Evolutionary conservation across 768 basidiomycete genomes (phyloP).

Genomic region (Trametes maxima): DNA sequence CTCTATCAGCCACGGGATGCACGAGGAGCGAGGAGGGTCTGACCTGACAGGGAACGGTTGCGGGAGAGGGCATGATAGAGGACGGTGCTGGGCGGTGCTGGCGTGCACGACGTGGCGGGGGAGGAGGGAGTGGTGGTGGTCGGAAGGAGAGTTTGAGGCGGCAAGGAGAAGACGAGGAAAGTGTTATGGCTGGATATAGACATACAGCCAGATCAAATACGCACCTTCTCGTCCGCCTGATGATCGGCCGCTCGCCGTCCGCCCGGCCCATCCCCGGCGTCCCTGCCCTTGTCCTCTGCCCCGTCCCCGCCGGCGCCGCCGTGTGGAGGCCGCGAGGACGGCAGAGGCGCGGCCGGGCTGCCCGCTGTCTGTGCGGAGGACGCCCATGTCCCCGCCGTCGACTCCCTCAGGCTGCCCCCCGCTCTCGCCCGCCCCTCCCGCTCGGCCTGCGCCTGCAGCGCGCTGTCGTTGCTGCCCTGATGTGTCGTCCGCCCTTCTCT

Average conservation of each 20-base stretch:
- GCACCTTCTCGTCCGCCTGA: constrained; percentile 5
- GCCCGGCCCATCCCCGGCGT: constrained; percentile 1
- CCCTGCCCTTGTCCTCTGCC: neutral
- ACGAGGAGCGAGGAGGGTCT: constrained; percentile 5
- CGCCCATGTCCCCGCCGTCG: constrained; percentile 1
- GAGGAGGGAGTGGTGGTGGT: constrained; percentile 1
- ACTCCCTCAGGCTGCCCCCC: neutral
- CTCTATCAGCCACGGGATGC: constrained; percentile 12
- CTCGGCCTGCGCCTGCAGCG: neutral
- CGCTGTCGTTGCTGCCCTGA: neutral
- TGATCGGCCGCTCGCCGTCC: constrained; percentile 11
- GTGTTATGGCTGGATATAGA: constrained; percentile 12
- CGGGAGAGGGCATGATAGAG: constrained; percentile 28
- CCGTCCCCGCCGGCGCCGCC: constrained; percentile 8
- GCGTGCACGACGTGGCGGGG: neutral
- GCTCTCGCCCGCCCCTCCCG: neutral
- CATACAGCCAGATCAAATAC: constrained; percentile 13
- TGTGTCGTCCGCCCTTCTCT: neutral
- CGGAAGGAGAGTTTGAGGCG: neutral
- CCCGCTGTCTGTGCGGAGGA: neutral
- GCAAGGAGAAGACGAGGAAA: neutral
- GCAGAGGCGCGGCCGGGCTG: neutral
- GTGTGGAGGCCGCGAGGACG: neutral
- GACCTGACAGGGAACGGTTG: constrained; percentile 53
- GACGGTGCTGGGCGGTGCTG: neutral